Conservation (phyloP, 805 yeast genomes). For the Candida cerambycidarum region DNA sequence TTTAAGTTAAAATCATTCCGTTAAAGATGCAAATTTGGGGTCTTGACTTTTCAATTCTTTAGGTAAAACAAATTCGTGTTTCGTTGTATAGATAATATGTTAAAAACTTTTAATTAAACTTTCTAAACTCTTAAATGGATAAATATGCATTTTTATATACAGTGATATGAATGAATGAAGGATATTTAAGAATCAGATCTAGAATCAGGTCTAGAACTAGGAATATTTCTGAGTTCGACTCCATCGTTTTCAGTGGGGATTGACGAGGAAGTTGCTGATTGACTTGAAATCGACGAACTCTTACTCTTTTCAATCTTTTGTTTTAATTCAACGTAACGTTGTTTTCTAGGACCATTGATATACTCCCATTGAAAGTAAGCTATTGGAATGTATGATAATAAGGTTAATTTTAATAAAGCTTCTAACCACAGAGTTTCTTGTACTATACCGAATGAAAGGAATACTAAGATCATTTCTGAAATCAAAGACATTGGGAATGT, state of each 20-base stretch:
- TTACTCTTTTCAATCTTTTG: constrained; percentile 8
- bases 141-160: not conserved
- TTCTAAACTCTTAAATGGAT: not conserved
- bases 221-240: constrained; percentile 12
- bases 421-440: constrained; percentile 26
- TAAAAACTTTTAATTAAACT: not conserved
- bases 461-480: constrained; percentile 35
- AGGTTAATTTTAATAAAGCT: constrained; percentile 21
- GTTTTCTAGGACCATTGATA: constrained; percentile 17
- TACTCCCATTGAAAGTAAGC: constrained; percentile 36
- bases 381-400: constrained; percentile 36
- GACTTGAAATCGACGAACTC: not conserved
- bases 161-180: not conserved
- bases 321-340: constrained; percentile 11
- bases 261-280: constrained; percentile 10
- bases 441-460: constrained; percentile 36
- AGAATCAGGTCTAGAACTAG: not conserved
- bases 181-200: not conserved
- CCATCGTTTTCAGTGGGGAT: not conserved
- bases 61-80: not conserved
- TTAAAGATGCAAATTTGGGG: too few relatives aligned
- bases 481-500: constrained; percentile 33
- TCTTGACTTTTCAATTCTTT: not conserved
- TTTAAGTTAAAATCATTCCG: too few relatives aligned
- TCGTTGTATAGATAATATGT: not conserved